Evolutionary conservation across 495 filamentous ascomycete genomes (phyloP), one percentile per base, ranked within the genome.

Genomic region (Penicillium robsamsonii): DNA sequence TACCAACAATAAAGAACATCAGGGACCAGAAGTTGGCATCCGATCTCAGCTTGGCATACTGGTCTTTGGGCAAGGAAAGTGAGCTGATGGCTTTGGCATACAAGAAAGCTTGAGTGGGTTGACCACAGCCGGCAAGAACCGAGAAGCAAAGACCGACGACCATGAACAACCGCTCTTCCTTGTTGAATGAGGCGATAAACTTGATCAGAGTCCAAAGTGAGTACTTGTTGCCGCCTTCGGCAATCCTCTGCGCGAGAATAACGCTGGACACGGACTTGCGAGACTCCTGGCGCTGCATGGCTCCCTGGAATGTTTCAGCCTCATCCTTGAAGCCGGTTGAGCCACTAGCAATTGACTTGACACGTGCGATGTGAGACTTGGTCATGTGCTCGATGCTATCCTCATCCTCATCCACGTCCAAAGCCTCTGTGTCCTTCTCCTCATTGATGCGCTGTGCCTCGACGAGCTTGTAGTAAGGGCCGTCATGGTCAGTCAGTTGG

Each of bases 1-100:
- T 68, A 15, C 88, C 94, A n/a, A 96, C 82, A 82, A 97, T 91
- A 22, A 97, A 81, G 69, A 94, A 98, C 92, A 98, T 96, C 55
- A 86, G 69, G 35, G 83, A 84, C 93, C 94, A 98, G 71, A 97
- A 97, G 59, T 94, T 84, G 41, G 84, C 84, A 41, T 89, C 84
- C 3, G 79, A 76, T 46, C 86, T 80, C 37, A 95, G 69, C 57
- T 78, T 68, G 41, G 37, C 77, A 56, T 71, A 82, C 63, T 74
- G 35, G 5, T 40, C 55, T 13, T 63, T 61, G 12, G 79, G 84
- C 5, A 77, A 68, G 1, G 86, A 82, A 12, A 92, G 72, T 1
- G 88, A 75, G 27, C 69, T 82, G 70, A 98, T 92, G 25, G 88
- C 82, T 68, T 96, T 96, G 59, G 91, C 88, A 61, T 96, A 96